Evolutionary conservation across 2,329 filamentous ascomycete genomes (phyloP).

Genomic region (Clonostachys chloroleuca): DNA sequence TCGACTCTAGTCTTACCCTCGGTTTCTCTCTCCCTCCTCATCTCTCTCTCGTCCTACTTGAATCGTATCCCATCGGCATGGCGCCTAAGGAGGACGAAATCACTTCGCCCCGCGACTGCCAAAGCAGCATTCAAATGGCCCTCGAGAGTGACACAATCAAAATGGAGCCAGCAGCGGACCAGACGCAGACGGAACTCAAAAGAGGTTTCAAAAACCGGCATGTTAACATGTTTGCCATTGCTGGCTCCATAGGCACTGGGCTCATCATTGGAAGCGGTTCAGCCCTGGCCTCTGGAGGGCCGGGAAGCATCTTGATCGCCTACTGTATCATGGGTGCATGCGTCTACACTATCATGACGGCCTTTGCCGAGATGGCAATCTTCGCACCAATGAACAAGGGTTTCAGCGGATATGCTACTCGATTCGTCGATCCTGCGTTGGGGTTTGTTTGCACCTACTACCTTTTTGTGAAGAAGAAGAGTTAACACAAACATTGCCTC

Average conservation of each 20-base stretch:
- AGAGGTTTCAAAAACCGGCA: slow-evolving; percentile 19
- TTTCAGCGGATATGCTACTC: slow-evolving; percentile 50
- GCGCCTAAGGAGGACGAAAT: too few species aligned
- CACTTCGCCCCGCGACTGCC: too few species aligned
- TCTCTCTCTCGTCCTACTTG: too few species aligned
- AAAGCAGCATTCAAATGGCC: too few species aligned
- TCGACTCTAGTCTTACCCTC: too few species aligned
- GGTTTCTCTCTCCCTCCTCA: too few species aligned
- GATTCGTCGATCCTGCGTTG: slow-evolving; percentile 42
- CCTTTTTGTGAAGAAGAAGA: slow-evolving; percentile 44
- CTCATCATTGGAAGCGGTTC: slow-evolving; percentile 57
- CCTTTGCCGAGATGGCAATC: slow-evolving; percentile 56
- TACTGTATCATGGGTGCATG: background rate
- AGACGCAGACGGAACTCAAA: slow-evolving; percentile 1
- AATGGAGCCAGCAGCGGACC: too few species aligned
- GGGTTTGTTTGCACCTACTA: slow-evolving; percentile 56
- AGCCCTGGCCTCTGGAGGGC: slow-evolving; percentile 44
- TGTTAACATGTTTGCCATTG: slow-evolving; percentile 29
- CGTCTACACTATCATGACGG: slow-evolving; percentile 39
- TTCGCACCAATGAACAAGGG: slow-evolving; percentile 59
- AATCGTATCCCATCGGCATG: too few species aligned
- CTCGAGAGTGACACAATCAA: too few species aligned
- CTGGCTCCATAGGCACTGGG: slow-evolving; percentile 40
- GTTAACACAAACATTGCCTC: background rate
- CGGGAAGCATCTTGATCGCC: slow-evolving; percentile 28